Evolutionary conservation across 352 stramenopile genomes (phyloP), one percentile per base, ranked within the genome.

Genomic region (Globisporangium nodosum): DNA sequence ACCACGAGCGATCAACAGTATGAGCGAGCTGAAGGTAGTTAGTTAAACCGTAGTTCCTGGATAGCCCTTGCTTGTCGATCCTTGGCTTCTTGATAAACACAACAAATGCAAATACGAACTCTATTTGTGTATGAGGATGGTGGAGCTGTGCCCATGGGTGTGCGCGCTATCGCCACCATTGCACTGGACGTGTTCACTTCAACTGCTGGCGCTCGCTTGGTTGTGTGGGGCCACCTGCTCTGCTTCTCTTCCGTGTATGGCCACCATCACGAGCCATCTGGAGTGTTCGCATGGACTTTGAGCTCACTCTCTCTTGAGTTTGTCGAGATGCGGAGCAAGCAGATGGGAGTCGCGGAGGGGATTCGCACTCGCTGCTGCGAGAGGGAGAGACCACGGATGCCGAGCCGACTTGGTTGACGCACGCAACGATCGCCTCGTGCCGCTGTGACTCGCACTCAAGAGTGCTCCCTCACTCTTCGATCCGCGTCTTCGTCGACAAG

Each of bases 1-100:
- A 87, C 20, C 65, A 89, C 52, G 78, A 88, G 56, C 71, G 72
- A 39, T 69, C 69, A 1, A 48, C n/a, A 48, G 15, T 48, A 48
- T 48, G 42, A 48, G 5, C 42, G 5, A 24, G 5, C 42, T 47
- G 42, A 24, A 48, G 42, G 9, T 24, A 24, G 33, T 8, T 24
- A 24, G 24, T 27, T 27, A 27, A 27, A 27, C 24, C 24, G 24
- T 27, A 27, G 24, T 1, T 27, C 24, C 24, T 27, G 24, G 24
- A 1, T 27, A 27, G 24, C 24, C 24, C 24, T 27, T 27, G 24
- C 11, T 15, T 43, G 39, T 43, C 39, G 33, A 37, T 11, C 33
- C 9, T 37, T 37, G 5, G 5, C 33, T 37, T 37, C 9, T 37
- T 12, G 5, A 11, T 11, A 37, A 37, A 37, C 15, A 47, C n/a